Evolutionary conservation across 2,329 filamentous ascomycete genomes (phyloP).

Genomic region (Phyllosticta citriasiana): DNA sequence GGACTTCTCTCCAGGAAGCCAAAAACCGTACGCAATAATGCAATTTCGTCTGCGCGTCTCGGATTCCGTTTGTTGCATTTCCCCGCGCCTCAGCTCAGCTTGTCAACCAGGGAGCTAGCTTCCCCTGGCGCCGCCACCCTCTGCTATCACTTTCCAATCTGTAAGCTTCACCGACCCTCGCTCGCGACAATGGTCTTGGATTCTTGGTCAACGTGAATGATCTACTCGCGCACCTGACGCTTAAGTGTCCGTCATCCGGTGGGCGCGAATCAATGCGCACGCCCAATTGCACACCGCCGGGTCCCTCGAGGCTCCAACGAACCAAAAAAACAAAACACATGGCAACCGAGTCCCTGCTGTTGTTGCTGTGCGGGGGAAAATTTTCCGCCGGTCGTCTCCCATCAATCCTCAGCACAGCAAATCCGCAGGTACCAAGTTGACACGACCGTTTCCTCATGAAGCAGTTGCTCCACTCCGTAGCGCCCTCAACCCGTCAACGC

Average conservation of each 20-base stretch:
- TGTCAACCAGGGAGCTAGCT: background rate
- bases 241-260: background rate
- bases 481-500: background rate
- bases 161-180: background rate
- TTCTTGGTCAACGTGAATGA: background rate
- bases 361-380: background rate
- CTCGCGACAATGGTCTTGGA: too few species aligned
- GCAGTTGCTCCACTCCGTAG: background rate
- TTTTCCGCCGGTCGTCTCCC: background rate
- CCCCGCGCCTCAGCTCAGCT: background rate
- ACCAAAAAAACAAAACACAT: background rate
- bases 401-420: background rate
- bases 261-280: background rate
- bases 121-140: background rate
- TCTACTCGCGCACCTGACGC: background rate
- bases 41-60: background rate
- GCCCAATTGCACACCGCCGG: background rate
- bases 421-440: background rate
- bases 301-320: background rate
- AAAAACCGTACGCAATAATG: background rate
- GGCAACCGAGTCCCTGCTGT: background rate
- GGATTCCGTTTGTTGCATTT: background rate
- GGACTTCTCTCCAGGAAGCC: background rate
- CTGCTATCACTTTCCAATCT: background rate
- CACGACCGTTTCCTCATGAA: background rate